These are phyloP conservation scores for Blastobotrys chiropterorum DNA, from an alignment of 805 yeast genomes.

Conservation along the genomic window DNA sequence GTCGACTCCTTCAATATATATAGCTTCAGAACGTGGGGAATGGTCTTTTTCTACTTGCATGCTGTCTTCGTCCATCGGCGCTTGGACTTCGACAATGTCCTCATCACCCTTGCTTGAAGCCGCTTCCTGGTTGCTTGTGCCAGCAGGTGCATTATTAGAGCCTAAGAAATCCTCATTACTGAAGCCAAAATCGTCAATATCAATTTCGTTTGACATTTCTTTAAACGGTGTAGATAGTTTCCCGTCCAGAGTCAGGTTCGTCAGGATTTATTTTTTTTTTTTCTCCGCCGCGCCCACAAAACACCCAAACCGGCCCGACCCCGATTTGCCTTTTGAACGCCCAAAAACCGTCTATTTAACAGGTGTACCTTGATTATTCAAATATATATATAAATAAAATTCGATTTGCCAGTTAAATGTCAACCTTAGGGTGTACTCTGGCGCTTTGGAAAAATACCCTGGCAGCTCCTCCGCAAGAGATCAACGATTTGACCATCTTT, in stretches of 20 bases:
- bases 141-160: background rate
- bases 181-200: conserved; percentile 10
- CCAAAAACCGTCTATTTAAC: background rate
- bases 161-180: conserved; percentile 10
- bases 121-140: background rate
- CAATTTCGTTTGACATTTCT: conserved; percentile 7
- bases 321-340: too few species aligned
- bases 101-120: background rate
- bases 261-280: background rate
- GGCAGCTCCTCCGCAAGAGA: conserved; percentile 63
- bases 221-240: too few species aligned
- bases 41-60: conserved; percentile 3
- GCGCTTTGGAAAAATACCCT: conserved; percentile 65
- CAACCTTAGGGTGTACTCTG: conserved; percentile 40
- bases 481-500: conserved; percentile 45
- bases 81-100: conserved; percentile 2
- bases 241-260: background rate
- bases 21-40: background rate
- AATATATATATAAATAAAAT: background rate
- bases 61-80: conserved; percentile 1
- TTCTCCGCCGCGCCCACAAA: too few species aligned
- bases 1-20: conserved; percentile 51
- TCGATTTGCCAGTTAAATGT: conserved; percentile 6
- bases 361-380: background rate
- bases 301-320: too few species aligned